phyloP scores from a whole-genome alignment of 2,329 filamentous ascomycete species.

The Teratosphaeria viscida region DNA sequence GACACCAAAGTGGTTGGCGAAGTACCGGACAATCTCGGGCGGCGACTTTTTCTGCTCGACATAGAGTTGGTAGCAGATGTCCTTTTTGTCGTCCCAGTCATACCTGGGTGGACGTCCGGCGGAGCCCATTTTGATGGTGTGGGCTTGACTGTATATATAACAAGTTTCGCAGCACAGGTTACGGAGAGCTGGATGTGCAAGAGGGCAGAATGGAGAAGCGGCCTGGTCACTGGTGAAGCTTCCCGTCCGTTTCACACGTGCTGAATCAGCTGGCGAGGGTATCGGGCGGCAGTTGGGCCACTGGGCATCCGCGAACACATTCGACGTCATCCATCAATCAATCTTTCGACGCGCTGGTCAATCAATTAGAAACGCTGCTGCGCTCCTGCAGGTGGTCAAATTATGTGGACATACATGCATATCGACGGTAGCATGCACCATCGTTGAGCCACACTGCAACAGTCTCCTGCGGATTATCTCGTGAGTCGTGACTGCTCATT shows the following conservation, averaged over 20 bases:
- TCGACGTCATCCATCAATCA: too few relatives aligned
- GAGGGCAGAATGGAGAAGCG: background rate
- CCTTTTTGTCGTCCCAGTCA: slow-evolving; percentile 57
- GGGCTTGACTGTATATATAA: background rate
- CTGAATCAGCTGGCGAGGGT: too few relatives aligned
- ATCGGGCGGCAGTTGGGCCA: too few relatives aligned
- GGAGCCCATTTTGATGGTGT: background rate
- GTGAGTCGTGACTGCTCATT: too few relatives aligned
- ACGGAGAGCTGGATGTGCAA: background rate
- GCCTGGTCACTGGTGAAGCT: background rate
- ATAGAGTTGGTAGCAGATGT: slow-evolving; percentile 60
- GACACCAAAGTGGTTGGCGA: slow-evolving; percentile 36
- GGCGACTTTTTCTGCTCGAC: slow-evolving; percentile 64
- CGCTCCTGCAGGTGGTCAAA: too few relatives aligned
- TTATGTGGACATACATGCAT: too few relatives aligned
- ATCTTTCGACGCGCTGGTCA: too few relatives aligned
- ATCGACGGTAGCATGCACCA: too few relatives aligned
- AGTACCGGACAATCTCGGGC: slow-evolving; percentile 61
- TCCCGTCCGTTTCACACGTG: too few relatives aligned
- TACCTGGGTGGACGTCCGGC: slow-evolving; percentile 28
- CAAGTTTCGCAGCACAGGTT: too few relatives aligned
- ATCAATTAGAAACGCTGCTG: too few relatives aligned
- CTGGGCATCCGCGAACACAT: too few relatives aligned
- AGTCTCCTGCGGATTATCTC: background rate
- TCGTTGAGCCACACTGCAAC: background rate